Conservation (phyloP, 371 early-diverging fungal species). For the Apophysomyces elegans region DNA sequence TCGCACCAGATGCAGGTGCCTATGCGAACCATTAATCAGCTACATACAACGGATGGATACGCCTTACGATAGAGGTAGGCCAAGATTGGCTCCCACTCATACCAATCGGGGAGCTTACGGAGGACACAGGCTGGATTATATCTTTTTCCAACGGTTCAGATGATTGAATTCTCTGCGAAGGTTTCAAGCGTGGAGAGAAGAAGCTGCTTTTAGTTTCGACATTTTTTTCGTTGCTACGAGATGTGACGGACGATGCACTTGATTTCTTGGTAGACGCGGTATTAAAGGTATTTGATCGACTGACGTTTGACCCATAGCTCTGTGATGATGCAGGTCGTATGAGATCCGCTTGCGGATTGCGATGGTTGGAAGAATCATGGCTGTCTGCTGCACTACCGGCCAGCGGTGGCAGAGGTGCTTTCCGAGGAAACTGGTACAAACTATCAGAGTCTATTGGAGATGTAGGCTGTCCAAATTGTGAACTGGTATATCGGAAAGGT, state of each 20-base stretch:
- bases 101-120: neutral
- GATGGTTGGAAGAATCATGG: neutral
- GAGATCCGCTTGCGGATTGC: neutral
- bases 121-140: neutral
- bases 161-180: neutral
- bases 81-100: neutral
- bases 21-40: neutral
- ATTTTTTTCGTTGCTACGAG: constrained; percentile 16
- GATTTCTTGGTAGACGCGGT: constrained; percentile 42
- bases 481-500: constrained; percentile 3
- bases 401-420: constrained; percentile 48
- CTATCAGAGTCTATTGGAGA: constrained; percentile 27
- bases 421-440: constrained; percentile 48
- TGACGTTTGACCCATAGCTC: constrained; percentile 36
- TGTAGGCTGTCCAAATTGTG: constrained; percentile 1
- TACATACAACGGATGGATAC: neutral
- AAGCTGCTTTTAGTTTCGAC: constrained; percentile 3
- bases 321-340: constrained; percentile 25
- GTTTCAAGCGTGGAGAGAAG: constrained; percentile 2
- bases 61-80: constrained; percentile 3
- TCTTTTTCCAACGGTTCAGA: neutral
- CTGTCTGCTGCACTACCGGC: constrained; percentile 8
- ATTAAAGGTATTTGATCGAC: constrained; percentile 52
- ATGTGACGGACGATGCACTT: constrained; percentile 22
- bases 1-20: neutral